Evolutionary conservation across 2,329 filamentous ascomycete genomes (phyloP).

Genomic region (Cytospora chrysosperma): DNA sequence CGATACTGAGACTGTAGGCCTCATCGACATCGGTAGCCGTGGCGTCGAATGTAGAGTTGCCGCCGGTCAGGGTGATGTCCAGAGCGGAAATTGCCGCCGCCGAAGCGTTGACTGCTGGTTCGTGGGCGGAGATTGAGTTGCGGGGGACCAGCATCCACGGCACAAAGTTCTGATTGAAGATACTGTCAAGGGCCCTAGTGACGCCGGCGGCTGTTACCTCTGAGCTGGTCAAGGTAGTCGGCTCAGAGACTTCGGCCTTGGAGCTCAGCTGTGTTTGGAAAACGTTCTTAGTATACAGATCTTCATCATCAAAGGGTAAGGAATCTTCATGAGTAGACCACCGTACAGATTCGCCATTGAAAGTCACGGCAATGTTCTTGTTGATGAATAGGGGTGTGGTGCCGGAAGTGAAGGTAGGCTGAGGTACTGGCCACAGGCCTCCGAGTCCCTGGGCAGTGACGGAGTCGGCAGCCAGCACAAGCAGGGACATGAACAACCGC

Average conservation of each 20-base stretch:
- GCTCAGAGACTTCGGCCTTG: constrained; percentile 42
- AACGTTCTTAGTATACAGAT: constrained; percentile 35
- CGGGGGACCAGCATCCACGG: constrained; percentile 76
- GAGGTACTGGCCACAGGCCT: constrained; percentile 56
- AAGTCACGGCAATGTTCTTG: constrained; percentile 52
- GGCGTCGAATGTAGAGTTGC: constrained; percentile 61
- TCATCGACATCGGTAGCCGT: constrained; percentile 64
- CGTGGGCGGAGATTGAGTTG: constrained; percentile 55
- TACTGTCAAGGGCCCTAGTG: constrained; percentile 58
- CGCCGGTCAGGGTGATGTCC: constrained; percentile 57
- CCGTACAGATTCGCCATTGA: constrained; percentile 58
- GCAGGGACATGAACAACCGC: constrained; percentile 36
- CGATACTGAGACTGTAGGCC: constrained; percentile 68
- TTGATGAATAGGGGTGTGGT: constrained; percentile 54
- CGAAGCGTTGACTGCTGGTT: constrained; percentile 51
- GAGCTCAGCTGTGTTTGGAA: constrained; percentile 47
- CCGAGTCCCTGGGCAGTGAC: constrained; percentile 39
- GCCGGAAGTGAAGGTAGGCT: constrained; percentile 48
- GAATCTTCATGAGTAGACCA: constrained; percentile 34
- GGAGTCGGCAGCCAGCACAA: constrained; percentile 41
- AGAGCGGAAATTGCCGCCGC: constrained; percentile 59
- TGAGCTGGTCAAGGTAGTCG: constrained; percentile 45
- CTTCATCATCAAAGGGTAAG: constrained; percentile 25
- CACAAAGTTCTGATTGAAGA: constrained; percentile 68
- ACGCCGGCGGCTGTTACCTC: constrained; percentile 57